phyloP scores from a whole-genome alignment of 139 green algal species.

The Tetraselmis striata region DNA sequence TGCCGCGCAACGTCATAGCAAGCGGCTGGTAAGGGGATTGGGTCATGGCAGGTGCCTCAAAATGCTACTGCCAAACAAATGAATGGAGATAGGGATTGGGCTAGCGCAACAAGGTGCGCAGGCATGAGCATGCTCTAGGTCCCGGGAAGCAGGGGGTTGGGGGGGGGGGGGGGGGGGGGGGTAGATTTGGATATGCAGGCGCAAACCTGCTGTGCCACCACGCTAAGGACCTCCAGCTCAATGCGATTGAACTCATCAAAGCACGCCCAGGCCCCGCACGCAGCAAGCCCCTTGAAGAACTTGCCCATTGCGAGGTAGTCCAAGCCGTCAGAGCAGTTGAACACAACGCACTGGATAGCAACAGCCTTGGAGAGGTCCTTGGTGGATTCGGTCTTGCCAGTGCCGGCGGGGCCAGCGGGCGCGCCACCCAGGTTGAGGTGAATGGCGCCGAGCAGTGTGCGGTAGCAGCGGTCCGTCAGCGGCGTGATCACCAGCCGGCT shows the following conservation, averaged over 20 bases:
- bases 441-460: conserved; percentile 40
- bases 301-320: conserved; percentile 38
- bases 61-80: too few species aligned
- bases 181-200: too few species aligned
- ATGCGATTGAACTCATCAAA: conserved; percentile 51
- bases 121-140: neutral
- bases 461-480: conserved; percentile 40
- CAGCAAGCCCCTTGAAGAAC: conserved; percentile 39
- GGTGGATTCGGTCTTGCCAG: conserved; percentile 30
- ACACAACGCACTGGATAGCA: conserved; percentile 35
- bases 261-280: conserved; percentile 28
- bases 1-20: conserved; percentile 35
- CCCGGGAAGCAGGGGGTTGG: neutral
- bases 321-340: conserved; percentile 39
- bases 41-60: too few species aligned
- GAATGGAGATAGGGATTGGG: too few species aligned
- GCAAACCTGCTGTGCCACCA: conserved; percentile 20
- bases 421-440: conserved; percentile 36
- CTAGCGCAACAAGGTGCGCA: neutral
- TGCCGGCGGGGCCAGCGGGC: conserved; percentile 30
- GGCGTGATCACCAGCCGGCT: conserved; percentile 37
- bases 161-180: neutral
- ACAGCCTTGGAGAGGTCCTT: conserved; percentile 26
- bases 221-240: conserved; percentile 31
- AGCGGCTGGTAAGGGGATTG: neutral